Evolutionary conservation across 768 basidiomycete species (phyloP).

Genomic region (Gelatoporia subvermispora): DNA sequence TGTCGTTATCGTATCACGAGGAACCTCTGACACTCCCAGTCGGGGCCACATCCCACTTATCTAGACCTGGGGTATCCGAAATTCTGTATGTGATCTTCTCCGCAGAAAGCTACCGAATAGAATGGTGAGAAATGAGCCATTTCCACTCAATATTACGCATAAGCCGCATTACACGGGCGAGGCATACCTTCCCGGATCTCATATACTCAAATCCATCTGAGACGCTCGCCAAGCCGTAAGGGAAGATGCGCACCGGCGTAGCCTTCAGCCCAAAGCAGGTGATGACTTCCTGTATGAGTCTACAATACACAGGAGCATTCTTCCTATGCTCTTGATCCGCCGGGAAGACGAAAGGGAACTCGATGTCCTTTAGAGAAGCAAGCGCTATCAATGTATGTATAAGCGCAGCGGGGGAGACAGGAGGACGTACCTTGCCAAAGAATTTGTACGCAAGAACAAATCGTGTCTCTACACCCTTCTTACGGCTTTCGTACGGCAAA

Average conservation of each 20-base stretch:
- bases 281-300: not conserved
- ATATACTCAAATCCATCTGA: slow-evolving; percentile 2
- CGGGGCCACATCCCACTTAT: too few species aligned
- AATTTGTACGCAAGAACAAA: not conserved
- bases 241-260: not conserved
- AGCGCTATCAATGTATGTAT: not conserved
- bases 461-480: not conserved
- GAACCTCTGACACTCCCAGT: too few species aligned
- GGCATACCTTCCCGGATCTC: not conserved
- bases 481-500: not conserved
- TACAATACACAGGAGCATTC: not conserved
- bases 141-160: not conserved
- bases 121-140: not conserved
- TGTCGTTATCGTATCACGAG: too few species aligned
- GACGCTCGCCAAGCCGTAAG: not conserved
- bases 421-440: not conserved
- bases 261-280: not conserved
- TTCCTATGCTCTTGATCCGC: not conserved
- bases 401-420: not conserved
- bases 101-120: not conserved
- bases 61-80: not conserved
- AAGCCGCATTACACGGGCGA: not conserved
- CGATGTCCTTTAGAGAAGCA: not conserved
- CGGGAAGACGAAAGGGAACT: not conserved
- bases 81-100: slow-evolving; percentile 3